These are phyloP conservation scores for Passalora sequoiae DNA, from an alignment of 2,329 filamentous ascomycete genomes.

Conservation along the genomic window DNA sequence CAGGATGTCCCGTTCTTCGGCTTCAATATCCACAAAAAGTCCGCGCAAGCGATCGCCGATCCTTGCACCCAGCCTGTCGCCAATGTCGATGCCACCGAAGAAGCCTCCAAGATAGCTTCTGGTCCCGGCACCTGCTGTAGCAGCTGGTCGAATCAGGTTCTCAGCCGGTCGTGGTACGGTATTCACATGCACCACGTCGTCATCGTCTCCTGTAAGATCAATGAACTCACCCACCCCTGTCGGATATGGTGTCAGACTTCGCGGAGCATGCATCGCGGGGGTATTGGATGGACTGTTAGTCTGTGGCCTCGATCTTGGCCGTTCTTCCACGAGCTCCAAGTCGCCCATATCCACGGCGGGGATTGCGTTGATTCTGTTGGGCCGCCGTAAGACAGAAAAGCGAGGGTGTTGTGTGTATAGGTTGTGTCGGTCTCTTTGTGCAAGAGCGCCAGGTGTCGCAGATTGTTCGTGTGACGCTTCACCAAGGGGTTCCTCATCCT, in stretches of 20 bases:
- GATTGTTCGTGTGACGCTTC: constrained; percentile 11
- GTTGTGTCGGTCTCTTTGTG: constrained; percentile 7
- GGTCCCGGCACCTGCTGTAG: constrained; percentile 23
- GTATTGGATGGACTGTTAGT: constrained; percentile 12
- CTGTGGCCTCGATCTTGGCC: constrained; percentile 16
- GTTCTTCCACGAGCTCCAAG: constrained; percentile 44
- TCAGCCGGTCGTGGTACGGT: constrained; percentile 18
- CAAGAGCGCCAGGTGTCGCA: constrained; percentile 11
- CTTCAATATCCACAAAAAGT: not conserved
- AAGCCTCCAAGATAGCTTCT: constrained; percentile 12
- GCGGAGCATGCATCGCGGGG: constrained; percentile 11
- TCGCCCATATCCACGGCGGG: constrained; percentile 34
- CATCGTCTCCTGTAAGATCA: constrained; percentile 33
- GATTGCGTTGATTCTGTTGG: constrained; percentile 6
- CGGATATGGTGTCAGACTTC: constrained; percentile 24
- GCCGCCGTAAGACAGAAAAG: constrained; percentile 15
- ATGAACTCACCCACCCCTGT: constrained; percentile 24
- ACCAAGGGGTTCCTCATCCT: constrained; percentile 13
- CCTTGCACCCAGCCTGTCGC: constrained; percentile 3
- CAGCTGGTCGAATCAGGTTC: constrained; percentile 23
- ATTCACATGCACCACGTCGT: constrained; percentile 28
- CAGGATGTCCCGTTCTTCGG: not conserved
- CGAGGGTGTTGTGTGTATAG: constrained; percentile 14
- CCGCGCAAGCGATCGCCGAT: not conserved
- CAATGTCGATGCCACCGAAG: constrained; percentile 4